Evolutionary conservation across 768 basidiomycete species (phyloP).

Genomic region (Mycena maculata): DNA sequence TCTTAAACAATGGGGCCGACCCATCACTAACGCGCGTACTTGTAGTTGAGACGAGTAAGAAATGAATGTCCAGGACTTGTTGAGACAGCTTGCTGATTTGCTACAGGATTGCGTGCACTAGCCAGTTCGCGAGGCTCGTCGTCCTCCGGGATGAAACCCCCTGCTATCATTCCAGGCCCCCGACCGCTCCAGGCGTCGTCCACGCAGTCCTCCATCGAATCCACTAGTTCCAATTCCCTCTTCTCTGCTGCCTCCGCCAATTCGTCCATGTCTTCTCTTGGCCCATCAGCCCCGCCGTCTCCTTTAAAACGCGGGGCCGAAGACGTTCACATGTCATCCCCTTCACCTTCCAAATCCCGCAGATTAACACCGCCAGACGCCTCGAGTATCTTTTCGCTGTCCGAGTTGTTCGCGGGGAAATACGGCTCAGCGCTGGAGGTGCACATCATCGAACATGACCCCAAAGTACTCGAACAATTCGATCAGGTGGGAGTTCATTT

Average conservation of each 20-base stretch:
- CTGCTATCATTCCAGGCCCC: background rate
- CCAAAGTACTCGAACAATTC: conserved; percentile 9
- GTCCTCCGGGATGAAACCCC: conserved; percentile 17
- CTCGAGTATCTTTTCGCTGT: conserved; percentile 4
- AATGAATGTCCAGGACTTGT: background rate
- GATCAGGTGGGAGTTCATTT: conserved; percentile 17
- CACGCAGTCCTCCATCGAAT: conserved; percentile 13
- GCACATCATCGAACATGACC: conserved; percentile 21
- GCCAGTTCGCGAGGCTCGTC: too few relatives aligned
- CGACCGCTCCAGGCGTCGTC: conserved; percentile 21
- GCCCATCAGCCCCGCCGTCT: conserved; percentile 8
- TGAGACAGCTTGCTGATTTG: background rate
- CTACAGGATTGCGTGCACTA: background rate
- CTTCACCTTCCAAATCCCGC: conserved; percentile 21
- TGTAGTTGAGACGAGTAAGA: conserved; percentile 11
- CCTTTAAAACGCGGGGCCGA: conserved; percentile 21
- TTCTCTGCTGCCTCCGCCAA: conserved; percentile 10
- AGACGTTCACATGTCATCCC: background rate
- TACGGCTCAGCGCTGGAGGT: conserved; percentile 21
- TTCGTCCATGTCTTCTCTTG: conserved; percentile 21
- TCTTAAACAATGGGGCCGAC: background rate
- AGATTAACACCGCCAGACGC: too few relatives aligned
- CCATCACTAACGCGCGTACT: background rate
- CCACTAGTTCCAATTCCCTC: conserved; percentile 15
- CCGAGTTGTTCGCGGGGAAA: conserved; percentile 5